Conservation (phyloP, 768 basidiomycete genomes). For the Vararia minispora region DNA sequence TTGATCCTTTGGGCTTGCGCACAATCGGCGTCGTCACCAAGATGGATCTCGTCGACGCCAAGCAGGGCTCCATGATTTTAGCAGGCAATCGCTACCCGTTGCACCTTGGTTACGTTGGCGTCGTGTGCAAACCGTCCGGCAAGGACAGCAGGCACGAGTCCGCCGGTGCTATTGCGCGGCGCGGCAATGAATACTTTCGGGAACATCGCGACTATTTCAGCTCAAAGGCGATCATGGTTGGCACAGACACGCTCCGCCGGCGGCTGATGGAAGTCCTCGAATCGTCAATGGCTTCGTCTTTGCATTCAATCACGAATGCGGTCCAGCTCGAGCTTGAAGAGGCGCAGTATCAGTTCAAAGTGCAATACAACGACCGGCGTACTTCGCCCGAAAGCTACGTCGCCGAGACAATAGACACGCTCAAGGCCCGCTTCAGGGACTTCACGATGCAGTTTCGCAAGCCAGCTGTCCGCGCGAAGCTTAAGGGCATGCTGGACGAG, state of each 20-base stretch:
- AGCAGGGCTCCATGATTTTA: conserved; percentile 71
- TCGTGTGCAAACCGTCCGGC: conserved; percentile 73
- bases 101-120: conserved; percentile 94
- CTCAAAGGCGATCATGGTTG: conserved; percentile 69
- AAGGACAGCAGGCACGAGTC: conserved; percentile 43
- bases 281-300: conserved; percentile 91
- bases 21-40: conserved; percentile 98
- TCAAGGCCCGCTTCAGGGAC: conserved; percentile 85
- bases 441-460: conserved; percentile 80
- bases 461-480: conserved; percentile 76
- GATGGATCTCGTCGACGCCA: conserved; percentile 92
- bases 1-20: conserved; percentile 89
- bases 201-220: conserved; percentile 49
- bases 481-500: conserved; percentile 90
- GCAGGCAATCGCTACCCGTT: conserved; percentile 92
- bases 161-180: conserved; percentile 36
- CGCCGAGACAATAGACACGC: conserved; percentile 88
- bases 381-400: conserved; percentile 96
- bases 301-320: conserved; percentile 94
- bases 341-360: conserved; percentile 97
- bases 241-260: conserved; percentile 80
- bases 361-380: conserved; percentile 92
- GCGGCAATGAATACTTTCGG: conserved; percentile 61
- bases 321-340: conserved; percentile 97
- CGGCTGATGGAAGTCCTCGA: conserved; percentile 96